These are phyloP conservation scores for Phytophthora citrophthora DNA, from an alignment of 352 stramenopile species.

Conservation along the genomic window DNA sequence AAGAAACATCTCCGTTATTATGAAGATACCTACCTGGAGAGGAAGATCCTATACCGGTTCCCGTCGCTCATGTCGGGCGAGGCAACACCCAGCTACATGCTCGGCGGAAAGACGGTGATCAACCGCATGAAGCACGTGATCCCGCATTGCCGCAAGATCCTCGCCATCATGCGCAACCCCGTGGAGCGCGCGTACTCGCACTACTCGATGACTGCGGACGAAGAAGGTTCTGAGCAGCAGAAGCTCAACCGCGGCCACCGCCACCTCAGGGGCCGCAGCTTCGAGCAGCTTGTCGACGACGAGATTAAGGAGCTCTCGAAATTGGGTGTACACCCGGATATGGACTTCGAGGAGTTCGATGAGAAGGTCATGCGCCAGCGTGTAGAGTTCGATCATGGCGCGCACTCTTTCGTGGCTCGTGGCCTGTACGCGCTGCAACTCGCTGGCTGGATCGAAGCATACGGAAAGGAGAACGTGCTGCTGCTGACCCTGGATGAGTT, in stretches of 20 bases:
- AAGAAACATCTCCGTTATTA: constrained; percentile 75
- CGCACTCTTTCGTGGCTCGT: constrained; percentile 82
- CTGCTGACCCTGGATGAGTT: constrained; percentile 95
- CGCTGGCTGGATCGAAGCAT: constrained; percentile 91
- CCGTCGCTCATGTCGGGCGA: constrained; percentile 94
- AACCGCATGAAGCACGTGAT: constrained; percentile 79
- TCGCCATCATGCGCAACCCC: constrained; percentile 86
- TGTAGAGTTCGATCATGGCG: constrained; percentile 65
- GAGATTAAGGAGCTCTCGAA: constrained; percentile 70
- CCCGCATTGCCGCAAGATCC: constrained; percentile 82
- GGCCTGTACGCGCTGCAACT: constrained; percentile 97
- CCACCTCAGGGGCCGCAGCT: constrained; percentile 62
- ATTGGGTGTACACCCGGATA: constrained; percentile 73
- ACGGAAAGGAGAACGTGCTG: constrained; percentile 90
- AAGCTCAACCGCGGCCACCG: constrained; percentile 81
- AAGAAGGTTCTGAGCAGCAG: constrained; percentile 75
- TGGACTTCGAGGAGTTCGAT: constrained; percentile 79
- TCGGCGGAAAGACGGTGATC: constrained; percentile 80
- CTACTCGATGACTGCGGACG: constrained; percentile 89
- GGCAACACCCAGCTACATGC: constrained; percentile 92
- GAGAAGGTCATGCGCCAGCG: constrained; percentile 56
- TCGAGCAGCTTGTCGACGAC: constrained; percentile 78
- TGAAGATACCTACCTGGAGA: constrained; percentile 84
- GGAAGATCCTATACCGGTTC: constrained; percentile 82
- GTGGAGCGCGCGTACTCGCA: constrained; percentile 89